Conservation (phyloP, 192 early-diverging fungal species). For the Gryganskiella cystojenkinii region DNA sequence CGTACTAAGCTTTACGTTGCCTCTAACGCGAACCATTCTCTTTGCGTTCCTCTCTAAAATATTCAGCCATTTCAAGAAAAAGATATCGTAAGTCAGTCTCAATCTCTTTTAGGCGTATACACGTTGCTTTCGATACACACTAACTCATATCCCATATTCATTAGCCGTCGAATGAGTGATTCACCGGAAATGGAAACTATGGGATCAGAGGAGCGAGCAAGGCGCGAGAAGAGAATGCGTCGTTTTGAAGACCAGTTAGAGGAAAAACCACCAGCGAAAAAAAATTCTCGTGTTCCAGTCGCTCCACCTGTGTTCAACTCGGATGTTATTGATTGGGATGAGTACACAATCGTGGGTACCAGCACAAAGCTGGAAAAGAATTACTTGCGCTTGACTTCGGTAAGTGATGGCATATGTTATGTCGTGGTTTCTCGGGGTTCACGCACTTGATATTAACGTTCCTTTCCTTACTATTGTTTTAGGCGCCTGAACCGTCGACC, state of each 20-base stretch:
- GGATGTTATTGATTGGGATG: constrained; percentile 83
- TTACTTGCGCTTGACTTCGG: constrained; percentile 93
- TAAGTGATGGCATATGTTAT: constrained; percentile 35
- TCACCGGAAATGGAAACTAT: constrained; percentile 20
- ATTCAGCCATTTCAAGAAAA: constrained; percentile 19
- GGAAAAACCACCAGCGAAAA: constrained; percentile 11
- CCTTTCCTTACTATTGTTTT: constrained; percentile 1
- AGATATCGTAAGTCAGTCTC: constrained; percentile 6
- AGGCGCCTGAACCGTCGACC: constrained; percentile 92
- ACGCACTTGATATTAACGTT: neutral
- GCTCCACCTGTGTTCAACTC: constrained; percentile 53
- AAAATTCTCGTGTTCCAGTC: constrained; percentile 14
- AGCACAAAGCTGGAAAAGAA: constrained; percentile 87
- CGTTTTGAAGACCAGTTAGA: constrained; percentile 19
- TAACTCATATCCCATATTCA: neutral
- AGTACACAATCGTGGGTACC: constrained; percentile 91
- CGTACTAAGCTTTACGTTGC: no score
- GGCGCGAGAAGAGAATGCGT: constrained; percentile 40
- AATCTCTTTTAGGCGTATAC: no score
- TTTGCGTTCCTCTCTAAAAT: no score
- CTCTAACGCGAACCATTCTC: no score
- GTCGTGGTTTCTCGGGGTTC: neutral
- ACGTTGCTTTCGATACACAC: neutral
- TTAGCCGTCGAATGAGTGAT: neutral
- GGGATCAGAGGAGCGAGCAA: constrained; percentile 9